A percentile compares a stretch with the other conserved stretches of the same genome.
Conservation (phyloP, 208 protist genomes). For the Phytomonas francai region DNA sequence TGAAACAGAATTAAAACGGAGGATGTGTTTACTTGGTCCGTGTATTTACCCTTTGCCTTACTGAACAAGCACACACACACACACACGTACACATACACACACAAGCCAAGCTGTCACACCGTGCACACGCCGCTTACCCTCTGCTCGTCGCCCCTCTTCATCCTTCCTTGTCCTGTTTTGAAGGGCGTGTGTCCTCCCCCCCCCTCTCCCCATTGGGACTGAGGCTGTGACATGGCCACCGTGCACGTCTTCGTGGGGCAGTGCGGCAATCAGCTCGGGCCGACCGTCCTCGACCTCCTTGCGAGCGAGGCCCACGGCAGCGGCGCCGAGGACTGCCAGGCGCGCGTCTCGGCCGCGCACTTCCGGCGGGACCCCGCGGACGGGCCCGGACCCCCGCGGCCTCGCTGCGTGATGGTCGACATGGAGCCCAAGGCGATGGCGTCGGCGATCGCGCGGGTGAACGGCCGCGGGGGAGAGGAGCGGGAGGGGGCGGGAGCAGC, state of each 20-base stretch:
- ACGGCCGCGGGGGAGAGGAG: constrained; percentile 5
- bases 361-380: constrained; percentile 23
- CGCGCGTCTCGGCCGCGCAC: constrained; percentile 43
- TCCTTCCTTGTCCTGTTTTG: too few species aligned
- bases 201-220: too few species aligned
- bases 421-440: constrained; percentile 88
- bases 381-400: constrained; percentile 16
- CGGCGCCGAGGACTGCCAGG: constrained; percentile 38
- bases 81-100: constrained; percentile 1
- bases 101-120: too few species aligned
- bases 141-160: too few species aligned
- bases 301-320: constrained; percentile 41
- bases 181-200: too few species aligned
- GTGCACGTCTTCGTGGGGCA: constrained; percentile 82
- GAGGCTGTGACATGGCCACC: constrained; percentile 25
- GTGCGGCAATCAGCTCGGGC: constrained; percentile 89
- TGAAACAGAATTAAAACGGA: too few species aligned
- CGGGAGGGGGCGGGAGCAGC: not conserved
- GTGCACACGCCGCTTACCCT: too few species aligned
- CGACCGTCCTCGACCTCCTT: constrained; percentile 56
- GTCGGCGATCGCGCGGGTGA: constrained; percentile 17
- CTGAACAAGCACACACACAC: not conserved
- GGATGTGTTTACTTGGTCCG: too few species aligned
- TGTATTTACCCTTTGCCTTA: not conserved
- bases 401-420: constrained; percentile 82